Evolutionary conservation across 2,329 filamentous ascomycete species (phyloP).

Genomic region (Ceratocystis alfenasii): DNA sequence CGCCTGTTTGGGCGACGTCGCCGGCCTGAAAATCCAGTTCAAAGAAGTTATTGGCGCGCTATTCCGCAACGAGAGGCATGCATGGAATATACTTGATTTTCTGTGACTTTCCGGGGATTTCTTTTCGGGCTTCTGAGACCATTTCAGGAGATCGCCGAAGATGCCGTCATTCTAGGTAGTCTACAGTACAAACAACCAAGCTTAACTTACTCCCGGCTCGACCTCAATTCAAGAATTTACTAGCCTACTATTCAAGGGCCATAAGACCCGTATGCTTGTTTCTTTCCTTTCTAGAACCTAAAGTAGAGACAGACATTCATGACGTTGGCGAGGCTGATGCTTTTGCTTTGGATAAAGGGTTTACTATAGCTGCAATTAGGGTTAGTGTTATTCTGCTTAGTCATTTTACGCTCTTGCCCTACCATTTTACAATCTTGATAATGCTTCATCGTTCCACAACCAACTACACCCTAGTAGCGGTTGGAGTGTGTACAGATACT

Average conservation of each 20-base stretch:
- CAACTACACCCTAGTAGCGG: not conserved
- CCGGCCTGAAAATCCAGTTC: not conserved
- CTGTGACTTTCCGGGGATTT: not conserved
- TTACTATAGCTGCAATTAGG: not conserved
- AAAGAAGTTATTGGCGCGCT: not conserved
- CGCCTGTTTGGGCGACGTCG: not conserved
- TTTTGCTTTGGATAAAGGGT: not conserved
- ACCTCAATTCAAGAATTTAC: too few species aligned
- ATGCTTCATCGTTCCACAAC: not conserved
- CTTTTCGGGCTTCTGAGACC: not conserved
- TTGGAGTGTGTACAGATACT: not conserved
- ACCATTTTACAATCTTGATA: slow-evolving; percentile 1
- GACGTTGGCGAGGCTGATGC: not conserved
- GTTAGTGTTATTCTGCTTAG: not conserved
- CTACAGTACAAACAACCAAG: too few species aligned
- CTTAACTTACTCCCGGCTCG: too few species aligned
- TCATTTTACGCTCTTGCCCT: not conserved
- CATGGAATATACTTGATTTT: too few species aligned
- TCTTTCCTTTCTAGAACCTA: too few species aligned
- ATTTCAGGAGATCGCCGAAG: too few species aligned
- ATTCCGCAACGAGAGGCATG: too few species aligned
- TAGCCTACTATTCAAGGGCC: too few species aligned
- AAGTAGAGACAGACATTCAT: not conserved
- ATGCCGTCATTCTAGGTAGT: too few species aligned
- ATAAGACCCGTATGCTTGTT: too few species aligned